These are phyloP conservation scores for Starmerella kuoi DNA, from an alignment of 805 yeast genomes.

Conservation along the genomic window DNA sequence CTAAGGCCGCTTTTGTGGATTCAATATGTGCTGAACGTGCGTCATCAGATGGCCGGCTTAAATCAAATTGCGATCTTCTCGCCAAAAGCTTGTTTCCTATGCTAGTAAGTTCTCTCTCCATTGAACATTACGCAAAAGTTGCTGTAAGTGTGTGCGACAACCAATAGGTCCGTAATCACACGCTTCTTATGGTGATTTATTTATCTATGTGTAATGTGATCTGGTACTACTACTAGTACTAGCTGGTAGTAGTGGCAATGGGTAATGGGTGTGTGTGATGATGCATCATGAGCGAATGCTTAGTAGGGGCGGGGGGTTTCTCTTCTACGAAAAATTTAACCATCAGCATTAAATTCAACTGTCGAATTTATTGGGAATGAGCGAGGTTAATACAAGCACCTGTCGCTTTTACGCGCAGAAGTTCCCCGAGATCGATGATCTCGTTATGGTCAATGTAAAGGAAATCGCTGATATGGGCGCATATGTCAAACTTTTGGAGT, in stretches of 20 bases:
- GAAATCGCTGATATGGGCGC: slow-evolving; percentile 98
- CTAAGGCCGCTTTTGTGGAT: slow-evolving; percentile 47
- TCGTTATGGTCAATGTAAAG: slow-evolving; percentile 91
- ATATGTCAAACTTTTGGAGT: slow-evolving; percentile 82
- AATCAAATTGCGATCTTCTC: slow-evolving; percentile 11
- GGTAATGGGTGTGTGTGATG: background rate
- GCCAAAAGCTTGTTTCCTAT: background rate
- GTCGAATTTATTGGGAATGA: slow-evolving; percentile 9
- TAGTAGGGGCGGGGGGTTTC: background rate
- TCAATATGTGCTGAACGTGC: slow-evolving; percentile 38
- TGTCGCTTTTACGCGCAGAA: slow-evolving; percentile 97
- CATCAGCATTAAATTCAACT: background rate
- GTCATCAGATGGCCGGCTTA: slow-evolving; percentile 38
- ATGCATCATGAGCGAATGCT: background rate
- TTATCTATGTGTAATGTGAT: no score
- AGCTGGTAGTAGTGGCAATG: background rate
- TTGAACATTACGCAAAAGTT: no score
- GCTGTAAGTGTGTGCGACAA: no score
- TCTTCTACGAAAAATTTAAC: slow-evolving; percentile 1
- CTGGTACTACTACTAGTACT: no score
- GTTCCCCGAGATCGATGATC: slow-evolving; percentile 97
- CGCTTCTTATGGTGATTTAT: no score
- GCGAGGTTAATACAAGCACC: slow-evolving; percentile 41
- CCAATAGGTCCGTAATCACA: no score
- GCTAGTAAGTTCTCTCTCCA: no score